Conservation (phyloP, 768 basidiomycete species). For the Cystobasidium onofrii region DNA sequence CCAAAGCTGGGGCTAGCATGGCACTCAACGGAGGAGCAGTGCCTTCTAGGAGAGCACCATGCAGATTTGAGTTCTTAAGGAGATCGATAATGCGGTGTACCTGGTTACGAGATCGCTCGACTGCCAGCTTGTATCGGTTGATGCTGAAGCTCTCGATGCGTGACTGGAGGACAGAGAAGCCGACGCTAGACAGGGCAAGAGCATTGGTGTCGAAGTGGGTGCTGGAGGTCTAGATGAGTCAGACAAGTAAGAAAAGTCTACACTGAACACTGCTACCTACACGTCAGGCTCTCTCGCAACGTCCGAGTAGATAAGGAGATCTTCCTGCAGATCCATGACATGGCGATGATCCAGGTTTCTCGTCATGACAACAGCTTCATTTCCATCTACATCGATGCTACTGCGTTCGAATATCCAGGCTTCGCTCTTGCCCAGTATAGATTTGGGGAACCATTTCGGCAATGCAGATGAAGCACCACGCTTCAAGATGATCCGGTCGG, state of each 20-base stretch:
- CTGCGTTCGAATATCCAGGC: slow-evolving; percentile 92
- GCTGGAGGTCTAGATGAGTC: background rate
- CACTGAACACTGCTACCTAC: background rate
- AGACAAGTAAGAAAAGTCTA: background rate
- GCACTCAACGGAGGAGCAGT: slow-evolving; percentile 5
- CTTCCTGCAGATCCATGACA: slow-evolving; percentile 81
- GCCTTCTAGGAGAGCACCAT: background rate
- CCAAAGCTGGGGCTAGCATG: slow-evolving; percentile 15
- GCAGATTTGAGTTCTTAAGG: background rate
- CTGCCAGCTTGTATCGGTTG: slow-evolving; percentile 21
- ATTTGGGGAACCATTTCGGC: slow-evolving; percentile 65
- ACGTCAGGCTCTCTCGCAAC: background rate
- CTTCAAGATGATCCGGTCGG: slow-evolving; percentile 85
- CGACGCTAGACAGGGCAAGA: background rate
- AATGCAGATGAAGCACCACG: slow-evolving; percentile 50
- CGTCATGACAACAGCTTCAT: slow-evolving; percentile 69
- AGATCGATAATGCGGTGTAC: slow-evolving; percentile 18
- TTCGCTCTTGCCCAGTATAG: slow-evolving; percentile 74
- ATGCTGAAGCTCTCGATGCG: slow-evolving; percentile 21
- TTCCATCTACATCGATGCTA: slow-evolving; percentile 76
- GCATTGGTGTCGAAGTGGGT: slow-evolving; percentile 14
- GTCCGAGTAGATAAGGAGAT: slow-evolving; percentile 23
- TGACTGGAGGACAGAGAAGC: slow-evolving; percentile 9
- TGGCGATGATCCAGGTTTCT: slow-evolving; percentile 89
- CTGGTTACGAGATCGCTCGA: slow-evolving; percentile 3